Percentiles rank a stretch among this genome's conserved stretches.
phyloP scores from a whole-genome alignment of 805 yeast genomes.

The Kazachstania viticola region DNA sequence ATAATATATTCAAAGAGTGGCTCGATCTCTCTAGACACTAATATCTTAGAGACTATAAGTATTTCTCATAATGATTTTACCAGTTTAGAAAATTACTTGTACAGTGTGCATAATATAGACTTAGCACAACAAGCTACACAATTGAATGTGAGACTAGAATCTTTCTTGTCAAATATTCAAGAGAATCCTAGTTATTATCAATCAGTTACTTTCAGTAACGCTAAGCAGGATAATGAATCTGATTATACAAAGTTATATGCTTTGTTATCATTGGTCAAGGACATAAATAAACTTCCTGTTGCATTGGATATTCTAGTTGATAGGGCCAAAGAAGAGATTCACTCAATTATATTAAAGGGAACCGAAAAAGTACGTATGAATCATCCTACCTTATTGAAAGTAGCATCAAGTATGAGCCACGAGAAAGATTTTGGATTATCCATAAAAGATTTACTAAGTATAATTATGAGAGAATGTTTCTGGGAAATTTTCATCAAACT shows the following conservation, averaged over 20 bases:
- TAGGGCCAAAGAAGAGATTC: constrained; percentile 50
- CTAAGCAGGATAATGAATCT: constrained; percentile 6
- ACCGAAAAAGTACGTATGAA: constrained; percentile 53
- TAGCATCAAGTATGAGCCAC: constrained; percentile 11
- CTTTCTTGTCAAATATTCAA: constrained; percentile 16
- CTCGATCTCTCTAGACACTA: constrained; percentile 6
- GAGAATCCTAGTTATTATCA: constrained; percentile 1
- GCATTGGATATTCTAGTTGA: constrained; percentile 44
- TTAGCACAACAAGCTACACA: constrained; percentile 37
- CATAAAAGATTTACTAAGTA: constrained; percentile 38
- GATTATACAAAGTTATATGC: constrained; percentile 28
- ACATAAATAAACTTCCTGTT: constrained; percentile 48
- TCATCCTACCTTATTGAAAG: constrained; percentile 34
- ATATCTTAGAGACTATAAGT: constrained; percentile 16
- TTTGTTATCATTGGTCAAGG: constrained; percentile 47
- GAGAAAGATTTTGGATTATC: constrained; percentile 26
- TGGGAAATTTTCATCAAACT: constrained; percentile 56
- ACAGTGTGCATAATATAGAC: constrained; percentile 48
- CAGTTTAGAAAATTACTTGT: constrained; percentile 42
- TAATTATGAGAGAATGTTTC: constrained; percentile 57
- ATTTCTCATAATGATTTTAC: constrained; percentile 23
- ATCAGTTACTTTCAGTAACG: not conserved
- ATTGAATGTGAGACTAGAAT: constrained; percentile 27
- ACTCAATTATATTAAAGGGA: constrained; percentile 47
- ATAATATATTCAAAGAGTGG: constrained; percentile 49